Base-by-base conservation (phyloP, 257 asterid species). In the Petunia axillaris region DNA sequence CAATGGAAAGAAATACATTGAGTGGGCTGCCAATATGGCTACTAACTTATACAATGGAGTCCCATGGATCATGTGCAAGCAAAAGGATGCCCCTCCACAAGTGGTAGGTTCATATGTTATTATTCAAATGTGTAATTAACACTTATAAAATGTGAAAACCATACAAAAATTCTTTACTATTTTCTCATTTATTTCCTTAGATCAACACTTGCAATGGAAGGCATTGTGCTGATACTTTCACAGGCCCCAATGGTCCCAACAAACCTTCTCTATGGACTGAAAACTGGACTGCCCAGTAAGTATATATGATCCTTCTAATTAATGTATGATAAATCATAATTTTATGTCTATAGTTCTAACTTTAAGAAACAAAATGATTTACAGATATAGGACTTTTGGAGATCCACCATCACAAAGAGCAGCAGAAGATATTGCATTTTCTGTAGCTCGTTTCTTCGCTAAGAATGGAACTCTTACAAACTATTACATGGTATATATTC, bases 221-320 rank as follows among this genome's bases (percentile, higher is more conserved):
- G 52, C 97, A 92, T 43, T 95, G 99, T 48, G 99, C 92, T 65
- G 99, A 95, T 73, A 95, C 97, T 2, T 95, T 93, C 77, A 38
- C 84, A 0, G 99, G 99, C 35, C 94, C 99, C 10, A 94, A 94
- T 81, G 98, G 97, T 39, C 92, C 93, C 3, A 81, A 90, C 78
- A 95, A 95, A 91, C 99, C 98, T 52, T 89, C 95, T 39, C 89
- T 95, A 68, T 95, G 99, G 99, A 95, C 99, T 0, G 98, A 95
- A 84, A 95, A 73, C 6, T 73, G 78, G 78, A 73, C 78, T 8
- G 78, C 70, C 52, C 70, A 78, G 77, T 92, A 92, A 38, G 80
- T 44, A 16, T 44, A 16, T 88, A 90, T 77, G 93, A 91, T 35
- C 93, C 91, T 36, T 70, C 82, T 75, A 88, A 91, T 87, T 93